Evolutionary conservation across 1,139 yeast species (phyloP).

Genomic region (Geotrichum carabidarum): DNA sequence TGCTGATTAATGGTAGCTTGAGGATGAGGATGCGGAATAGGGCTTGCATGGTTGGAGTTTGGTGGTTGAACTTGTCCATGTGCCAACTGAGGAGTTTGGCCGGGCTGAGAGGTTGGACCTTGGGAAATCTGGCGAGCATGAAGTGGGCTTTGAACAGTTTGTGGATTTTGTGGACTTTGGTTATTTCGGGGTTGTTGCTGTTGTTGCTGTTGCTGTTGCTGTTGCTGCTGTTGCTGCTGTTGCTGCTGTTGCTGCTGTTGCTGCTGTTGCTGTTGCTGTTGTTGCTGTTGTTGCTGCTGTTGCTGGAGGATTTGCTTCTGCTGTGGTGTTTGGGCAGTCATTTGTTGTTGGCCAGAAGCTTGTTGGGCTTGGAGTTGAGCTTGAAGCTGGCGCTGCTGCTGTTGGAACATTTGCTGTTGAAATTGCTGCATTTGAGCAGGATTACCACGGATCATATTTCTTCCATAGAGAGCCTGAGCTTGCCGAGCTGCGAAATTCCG

Average conservation of each 20-base stretch:
- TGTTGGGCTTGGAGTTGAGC: slow-evolving; percentile 20
- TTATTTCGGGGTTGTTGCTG: background rate
- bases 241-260: slow-evolving; percentile 22
- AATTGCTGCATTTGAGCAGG: slow-evolving; percentile 24
- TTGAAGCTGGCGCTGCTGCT: slow-evolving; percentile 21
- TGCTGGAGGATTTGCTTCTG: slow-evolving; percentile 19
- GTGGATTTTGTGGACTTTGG: slow-evolving; percentile 21
- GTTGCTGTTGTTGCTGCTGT: slow-evolving; percentile 30
- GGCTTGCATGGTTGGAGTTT: slow-evolving; percentile 24
- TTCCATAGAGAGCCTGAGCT: slow-evolving; percentile 10
- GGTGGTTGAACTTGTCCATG: background rate
- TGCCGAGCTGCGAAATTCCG: slow-evolving; percentile 22
- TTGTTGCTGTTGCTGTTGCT: slow-evolving; percentile 18
- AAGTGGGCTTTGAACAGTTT: slow-evolving; percentile 25
- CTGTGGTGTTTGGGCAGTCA: slow-evolving; percentile 18
- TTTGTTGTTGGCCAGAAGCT: slow-evolving; percentile 24
- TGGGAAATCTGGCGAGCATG: background rate
- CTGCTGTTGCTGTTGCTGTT: slow-evolving; percentile 20
- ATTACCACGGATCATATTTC: slow-evolving; percentile 1
- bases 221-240: slow-evolving; percentile 30
- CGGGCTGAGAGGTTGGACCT: slow-evolving; percentile 12
- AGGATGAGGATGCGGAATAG: slow-evolving; percentile 23
- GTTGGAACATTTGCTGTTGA: slow-evolving; percentile 22
- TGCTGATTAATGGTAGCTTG: slow-evolving; percentile 20
- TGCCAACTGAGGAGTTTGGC: slow-evolving; percentile 7